Evolutionary conservation across 148 eudicot species (phyloP), one percentile per base, ranked within the genome.

Genomic region (Nepenthes mirabilis): DNA sequence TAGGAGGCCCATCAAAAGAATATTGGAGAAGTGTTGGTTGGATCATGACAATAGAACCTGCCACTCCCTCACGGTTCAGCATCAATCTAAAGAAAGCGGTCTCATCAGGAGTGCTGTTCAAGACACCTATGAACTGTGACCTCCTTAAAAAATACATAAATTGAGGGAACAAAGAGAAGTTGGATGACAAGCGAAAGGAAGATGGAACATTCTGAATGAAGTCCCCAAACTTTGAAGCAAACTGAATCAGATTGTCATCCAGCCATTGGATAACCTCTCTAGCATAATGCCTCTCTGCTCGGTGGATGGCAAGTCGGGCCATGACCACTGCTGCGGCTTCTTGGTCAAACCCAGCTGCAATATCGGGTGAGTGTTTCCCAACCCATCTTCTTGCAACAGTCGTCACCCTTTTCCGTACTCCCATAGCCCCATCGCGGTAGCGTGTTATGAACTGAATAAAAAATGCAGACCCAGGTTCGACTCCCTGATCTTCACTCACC

Each of bases 311-410:
- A 53, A 88, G 95, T 75, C 96, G 72, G 45, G 95, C 80, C 82
- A 84, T 78, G 64, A 88, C 82, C 2, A 94, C 67, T 43, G 95
- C 98, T 58, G 96, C 98, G 59, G 90, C 79, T 85, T 91, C 98
- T 66, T 91, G 98, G 68, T 91, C 98, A 60, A 91, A 91, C 14
- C 96, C 98, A 49, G 94, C 74, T 57, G 83, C 74, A 51, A 91
- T 86, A 56, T 91, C 98, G 0, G 94, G 83, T 14, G 96, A 86
- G 35, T 77, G 63, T 40, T 70, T 79, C 45, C 72, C 77, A 23
- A 75, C 90, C 98, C 98, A 91, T 70, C 98, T 83, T 72, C 98
- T 83, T n/a, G 98, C 88, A 61, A 78, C 96, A 35, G 98, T 85
- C 12, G 88, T 88, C 70, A 91, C 98, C 71, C 98, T 80, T 69